Conservation (phyloP, 768 basidiomycete genomes). For the Collybia sp. region DNA sequence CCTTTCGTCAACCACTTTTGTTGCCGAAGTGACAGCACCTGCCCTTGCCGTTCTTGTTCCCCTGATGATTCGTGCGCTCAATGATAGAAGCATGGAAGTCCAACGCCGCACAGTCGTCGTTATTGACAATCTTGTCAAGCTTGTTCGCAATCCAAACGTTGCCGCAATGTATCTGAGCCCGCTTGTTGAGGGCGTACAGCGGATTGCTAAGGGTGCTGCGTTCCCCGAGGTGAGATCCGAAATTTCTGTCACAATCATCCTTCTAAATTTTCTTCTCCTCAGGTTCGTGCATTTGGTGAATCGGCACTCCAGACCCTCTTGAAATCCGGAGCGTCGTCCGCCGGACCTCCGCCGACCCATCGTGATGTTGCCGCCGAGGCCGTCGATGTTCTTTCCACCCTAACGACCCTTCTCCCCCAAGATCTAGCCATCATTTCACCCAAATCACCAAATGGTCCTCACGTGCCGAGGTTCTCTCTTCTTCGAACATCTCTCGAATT, state of each 20-base stretch:
- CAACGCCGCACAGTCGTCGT: constrained; percentile 93
- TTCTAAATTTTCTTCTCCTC: neutral
- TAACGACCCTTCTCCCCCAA: constrained; percentile 57
- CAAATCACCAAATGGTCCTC: constrained; percentile 45
- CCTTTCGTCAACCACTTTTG: constrained; percentile 91
- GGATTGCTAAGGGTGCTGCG: constrained; percentile 85
- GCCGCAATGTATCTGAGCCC: constrained; percentile 86
- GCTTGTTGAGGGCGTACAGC: constrained; percentile 86
- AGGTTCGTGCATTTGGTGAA: constrained; percentile 91
- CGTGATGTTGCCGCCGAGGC: constrained; percentile 70
- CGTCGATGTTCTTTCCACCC: constrained; percentile 44
- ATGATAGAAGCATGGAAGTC: constrained; percentile 94
- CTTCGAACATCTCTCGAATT: constrained; percentile 64
- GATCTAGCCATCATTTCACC: constrained; percentile 38
- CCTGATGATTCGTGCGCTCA: constrained; percentile 83
- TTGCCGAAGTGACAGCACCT: constrained; percentile 95
- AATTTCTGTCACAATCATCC: constrained; percentile 8
- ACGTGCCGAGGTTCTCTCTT: constrained; percentile 48
- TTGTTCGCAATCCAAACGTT: constrained; percentile 86
- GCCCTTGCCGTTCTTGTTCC: constrained; percentile 95
- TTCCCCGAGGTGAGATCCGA: constrained; percentile 79
- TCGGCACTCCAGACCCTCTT: constrained; percentile 75
- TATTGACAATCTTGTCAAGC: constrained; percentile 94
- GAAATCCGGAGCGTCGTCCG: constrained; percentile 79
- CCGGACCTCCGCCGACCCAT: constrained; percentile 59